Percentiles rank a stretch among this genome's conserved stretches.
These are phyloP conservation scores for Fusarium sp. DNA, from an alignment of 2,329 filamentous ascomycete species.

Conservation along the genomic window DNA sequence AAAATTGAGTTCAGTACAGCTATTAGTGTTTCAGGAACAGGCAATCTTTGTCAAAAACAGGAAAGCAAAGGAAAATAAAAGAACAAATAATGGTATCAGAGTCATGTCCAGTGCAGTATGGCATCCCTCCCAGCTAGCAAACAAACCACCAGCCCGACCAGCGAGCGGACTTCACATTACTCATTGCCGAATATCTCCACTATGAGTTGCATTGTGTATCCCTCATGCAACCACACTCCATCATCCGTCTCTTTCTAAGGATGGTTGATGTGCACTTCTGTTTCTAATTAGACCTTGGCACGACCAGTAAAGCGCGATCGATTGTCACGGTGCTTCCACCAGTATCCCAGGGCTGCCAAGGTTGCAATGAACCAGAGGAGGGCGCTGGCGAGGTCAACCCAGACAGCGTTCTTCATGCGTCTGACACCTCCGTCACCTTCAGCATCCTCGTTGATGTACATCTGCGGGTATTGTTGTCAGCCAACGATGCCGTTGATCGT, in stretches of 20 bases:
- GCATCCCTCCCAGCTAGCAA: not conserved
- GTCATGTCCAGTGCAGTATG: conserved; percentile 9
- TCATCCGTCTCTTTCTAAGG: conserved; percentile 9
- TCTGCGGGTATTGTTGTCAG: conserved; percentile 49
- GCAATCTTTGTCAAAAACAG: conserved; percentile 10
- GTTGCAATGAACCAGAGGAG: conserved; percentile 80
- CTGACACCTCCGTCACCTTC: conserved; percentile 73
- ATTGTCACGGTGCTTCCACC: conserved; percentile 67
- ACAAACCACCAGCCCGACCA: conserved; percentile 29
- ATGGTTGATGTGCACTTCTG: not conserved
- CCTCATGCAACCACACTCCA: conserved; percentile 4
- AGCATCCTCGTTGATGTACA: conserved; percentile 79
- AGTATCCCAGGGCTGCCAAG: conserved; percentile 68
- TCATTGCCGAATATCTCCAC: conserved; percentile 10
- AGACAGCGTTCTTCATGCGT: conserved; percentile 89
- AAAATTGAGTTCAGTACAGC: conserved; percentile 22
- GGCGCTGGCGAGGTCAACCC: conserved; percentile 82
- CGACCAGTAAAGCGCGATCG: conserved; percentile 71
- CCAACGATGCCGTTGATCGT: conserved; percentile 21
- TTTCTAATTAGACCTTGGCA: conserved; percentile 61
- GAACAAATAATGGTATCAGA: conserved; percentile 18
- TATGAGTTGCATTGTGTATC: conserved; percentile 10
- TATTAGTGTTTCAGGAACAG: conserved; percentile 27
- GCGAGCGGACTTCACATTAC: conserved; percentile 27
- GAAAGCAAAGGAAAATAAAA: conserved; percentile 1